These are phyloP conservation scores for Talaromyces pinophilus DNA, from an alignment of 2,329 filamentous ascomycete species.

Conservation along the genomic window DNA sequence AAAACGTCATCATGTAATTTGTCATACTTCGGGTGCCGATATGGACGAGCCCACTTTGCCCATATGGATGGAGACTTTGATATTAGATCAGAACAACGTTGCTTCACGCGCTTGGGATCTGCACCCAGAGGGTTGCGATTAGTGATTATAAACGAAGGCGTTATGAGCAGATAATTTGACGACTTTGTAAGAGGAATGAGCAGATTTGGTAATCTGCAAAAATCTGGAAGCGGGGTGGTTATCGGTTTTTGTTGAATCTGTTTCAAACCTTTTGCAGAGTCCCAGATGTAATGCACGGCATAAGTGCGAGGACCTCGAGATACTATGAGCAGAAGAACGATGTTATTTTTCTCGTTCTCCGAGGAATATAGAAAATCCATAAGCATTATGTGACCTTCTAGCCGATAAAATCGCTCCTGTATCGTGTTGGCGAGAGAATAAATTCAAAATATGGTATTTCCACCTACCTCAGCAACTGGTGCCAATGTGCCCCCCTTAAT, in stretches of 20 bases:
- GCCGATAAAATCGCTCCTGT: constrained; percentile 51
- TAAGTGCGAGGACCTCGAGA: constrained; percentile 48
- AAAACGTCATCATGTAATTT: constrained; percentile 75
- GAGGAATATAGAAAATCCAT: constrained; percentile 82
- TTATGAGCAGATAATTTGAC: constrained; percentile 71
- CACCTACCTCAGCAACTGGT: constrained; percentile 60
- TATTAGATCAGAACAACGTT: constrained; percentile 28
- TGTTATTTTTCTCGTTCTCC: constrained; percentile 64
- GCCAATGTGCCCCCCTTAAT: constrained; percentile 53
- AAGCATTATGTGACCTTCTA: constrained; percentile 76
- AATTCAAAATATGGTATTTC: not conserved
- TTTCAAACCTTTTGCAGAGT: constrained; percentile 44
- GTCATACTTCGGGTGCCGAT: constrained; percentile 64
- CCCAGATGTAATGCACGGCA: constrained; percentile 56
- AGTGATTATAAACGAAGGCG: constrained; percentile 57
- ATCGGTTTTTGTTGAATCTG: constrained; percentile 32
- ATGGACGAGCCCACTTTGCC: constrained; percentile 81
- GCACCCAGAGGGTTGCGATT: constrained; percentile 46
- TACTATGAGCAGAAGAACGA: constrained; percentile 72
- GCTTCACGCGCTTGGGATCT: constrained; percentile 21
- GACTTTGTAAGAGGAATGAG: constrained; percentile 70
- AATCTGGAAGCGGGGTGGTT: constrained; percentile 35
- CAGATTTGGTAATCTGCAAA: constrained; percentile 62
- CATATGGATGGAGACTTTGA: constrained; percentile 60
- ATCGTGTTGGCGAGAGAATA: not conserved